Conservation (phyloP, 1,139 yeast genomes). For the Pichia sp. region DNA sequence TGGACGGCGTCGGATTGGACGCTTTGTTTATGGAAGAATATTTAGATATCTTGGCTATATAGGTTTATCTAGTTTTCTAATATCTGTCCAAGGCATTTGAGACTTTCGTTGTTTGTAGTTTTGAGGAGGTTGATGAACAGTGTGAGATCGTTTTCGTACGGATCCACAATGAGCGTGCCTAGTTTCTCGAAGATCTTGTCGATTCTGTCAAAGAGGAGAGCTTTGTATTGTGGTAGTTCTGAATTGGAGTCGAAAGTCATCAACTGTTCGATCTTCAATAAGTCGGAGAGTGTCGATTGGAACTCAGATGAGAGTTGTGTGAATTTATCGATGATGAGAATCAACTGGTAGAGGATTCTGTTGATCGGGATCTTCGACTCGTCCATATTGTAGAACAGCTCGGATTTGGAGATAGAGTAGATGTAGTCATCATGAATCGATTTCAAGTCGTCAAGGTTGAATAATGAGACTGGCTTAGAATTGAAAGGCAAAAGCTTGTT, state of each 20-base stretch:
- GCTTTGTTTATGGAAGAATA: slow-evolving; percentile 13
- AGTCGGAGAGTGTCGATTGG: slow-evolving; percentile 6
- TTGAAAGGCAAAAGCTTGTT: slow-evolving; percentile 9
- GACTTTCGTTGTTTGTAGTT: slow-evolving; percentile 35
- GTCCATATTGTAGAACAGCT: slow-evolving; percentile 10
- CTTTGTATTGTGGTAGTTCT: slow-evolving; percentile 3
- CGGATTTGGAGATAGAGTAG: slow-evolving; percentile 26
- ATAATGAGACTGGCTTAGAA: background rate
- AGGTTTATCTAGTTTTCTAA: slow-evolving; percentile 22
- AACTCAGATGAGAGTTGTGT: slow-evolving; percentile 8
- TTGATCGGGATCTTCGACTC: slow-evolving; percentile 5
- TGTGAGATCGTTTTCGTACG: slow-evolving; percentile 31
- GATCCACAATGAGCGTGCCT: slow-evolving; percentile 26
- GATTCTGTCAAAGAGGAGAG: slow-evolving; percentile 19
- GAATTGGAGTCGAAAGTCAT: background rate
- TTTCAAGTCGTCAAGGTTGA: slow-evolving; percentile 49
- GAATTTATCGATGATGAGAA: slow-evolving; percentile 10
- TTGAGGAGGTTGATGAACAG: slow-evolving; percentile 35
- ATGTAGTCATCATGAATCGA: slow-evolving; percentile 35
- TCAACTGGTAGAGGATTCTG: slow-evolving; percentile 10
- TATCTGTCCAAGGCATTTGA: slow-evolving; percentile 34
- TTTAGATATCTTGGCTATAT: slow-evolving; percentile 12
- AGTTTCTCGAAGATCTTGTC: slow-evolving; percentile 24
- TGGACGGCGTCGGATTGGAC: slow-evolving; percentile 9
- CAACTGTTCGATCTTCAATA: background rate